Evolutionary conservation across 2,329 filamentous ascomycete genomes (phyloP).

Genomic region (Mollisiaceae sp.): DNA sequence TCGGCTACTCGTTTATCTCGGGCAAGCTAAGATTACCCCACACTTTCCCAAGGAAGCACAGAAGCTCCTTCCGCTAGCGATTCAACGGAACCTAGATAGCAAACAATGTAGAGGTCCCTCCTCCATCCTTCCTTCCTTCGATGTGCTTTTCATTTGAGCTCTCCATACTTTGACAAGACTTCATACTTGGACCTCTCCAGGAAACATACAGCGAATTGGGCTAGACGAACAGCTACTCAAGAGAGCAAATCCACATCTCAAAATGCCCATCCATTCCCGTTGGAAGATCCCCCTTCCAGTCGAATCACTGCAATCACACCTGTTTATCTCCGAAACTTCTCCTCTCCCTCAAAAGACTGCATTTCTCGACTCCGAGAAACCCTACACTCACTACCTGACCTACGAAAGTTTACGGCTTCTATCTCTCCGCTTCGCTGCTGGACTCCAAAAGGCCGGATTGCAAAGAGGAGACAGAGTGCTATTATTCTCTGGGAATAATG

Average conservation of each 20-base stretch:
- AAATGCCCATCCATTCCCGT: constrained; percentile 37
- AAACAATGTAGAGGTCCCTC: too few species aligned
- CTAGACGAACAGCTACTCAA: too few species aligned
- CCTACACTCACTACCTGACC: constrained; percentile 71
- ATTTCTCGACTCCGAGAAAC: constrained; percentile 69
- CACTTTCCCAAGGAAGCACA: background rate
- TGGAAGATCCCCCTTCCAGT: constrained; percentile 32
- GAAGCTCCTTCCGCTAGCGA: background rate
- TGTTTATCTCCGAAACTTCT: constrained; percentile 55
- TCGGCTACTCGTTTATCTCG: background rate
- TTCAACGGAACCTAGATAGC: too few species aligned
- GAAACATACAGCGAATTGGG: too few species aligned
- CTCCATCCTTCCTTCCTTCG: background rate
- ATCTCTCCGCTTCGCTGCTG: constrained; percentile 73
- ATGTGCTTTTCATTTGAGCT: background rate
- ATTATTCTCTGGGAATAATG: constrained; percentile 73
- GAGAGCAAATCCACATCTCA: background rate
- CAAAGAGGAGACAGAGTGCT: constrained; percentile 72
- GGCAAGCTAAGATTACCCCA: background rate
- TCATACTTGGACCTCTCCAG: too few species aligned
- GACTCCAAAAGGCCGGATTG: constrained; percentile 67
- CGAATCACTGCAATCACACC: constrained; percentile 60
- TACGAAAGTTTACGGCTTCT: constrained; percentile 69
- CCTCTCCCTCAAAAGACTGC: constrained; percentile 51
- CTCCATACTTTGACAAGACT: background rate